Evolutionary conservation across 2,329 filamentous ascomycete genomes (phyloP), one percentile per base, ranked within the genome.

Genomic region (Triangularia verruculosa): DNA sequence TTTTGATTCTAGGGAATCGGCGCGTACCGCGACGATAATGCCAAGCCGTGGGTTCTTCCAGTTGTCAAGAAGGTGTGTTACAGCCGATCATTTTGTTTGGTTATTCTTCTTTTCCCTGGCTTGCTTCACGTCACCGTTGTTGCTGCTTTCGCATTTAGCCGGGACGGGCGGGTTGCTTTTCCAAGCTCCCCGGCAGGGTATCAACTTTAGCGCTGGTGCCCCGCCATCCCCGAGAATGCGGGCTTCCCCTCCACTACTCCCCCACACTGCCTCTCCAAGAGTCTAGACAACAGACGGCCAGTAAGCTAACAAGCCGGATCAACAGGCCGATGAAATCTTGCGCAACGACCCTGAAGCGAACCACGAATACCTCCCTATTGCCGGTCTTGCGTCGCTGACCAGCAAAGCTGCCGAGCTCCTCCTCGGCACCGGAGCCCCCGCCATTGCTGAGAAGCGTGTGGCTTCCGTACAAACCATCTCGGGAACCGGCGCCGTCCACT

Each of bases 301-400:
- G 51, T 20, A 54, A 54, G 47, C 59, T 60, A 54, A 57, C 59
- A n/a, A n/a, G 51, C 12, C 51, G 51, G 51, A 54, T 12, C 22
- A 61, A 20, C 75, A 98, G 94, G 95, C 95, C 71, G 93, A 98
- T 76, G 90, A 95, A 69, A 87, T 92, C 72, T 86, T 98, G 70
- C 90, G 89, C 77, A 89, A 90, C 75, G 93, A 97, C 78, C 93
- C 94, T 74, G 86, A 91, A 65, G 84, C 96, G 72, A 96, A 99
- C 82, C 94, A 99, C 83, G 95, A 99, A 84, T 99, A 99, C 79
- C 92, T 96, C 65, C 94, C 95, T 64, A 99, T 99, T 76, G 90
- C 93, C 67, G 95, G 95, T 74, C 85, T 98, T 64, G 80, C 89
- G 62, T 84, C 89, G 67, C 96, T 97, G 80, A 97, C 92, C 64